Evolutionary conservation across 768 basidiomycete genomes (phyloP).

Genomic region (Mycena maculata): DNA sequence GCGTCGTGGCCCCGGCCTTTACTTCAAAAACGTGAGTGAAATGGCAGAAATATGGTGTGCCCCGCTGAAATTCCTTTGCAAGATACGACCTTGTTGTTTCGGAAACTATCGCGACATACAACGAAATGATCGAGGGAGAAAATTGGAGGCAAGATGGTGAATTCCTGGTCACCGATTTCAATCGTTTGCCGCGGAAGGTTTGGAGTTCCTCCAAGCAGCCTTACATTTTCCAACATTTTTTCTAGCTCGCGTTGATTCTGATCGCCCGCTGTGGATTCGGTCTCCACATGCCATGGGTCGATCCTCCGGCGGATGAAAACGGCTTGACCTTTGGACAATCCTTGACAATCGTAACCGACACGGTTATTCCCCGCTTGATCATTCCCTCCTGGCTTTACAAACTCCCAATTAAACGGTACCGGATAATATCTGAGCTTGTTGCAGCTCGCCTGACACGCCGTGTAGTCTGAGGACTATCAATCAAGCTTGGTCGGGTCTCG

Average conservation of each 20-base stretch:
- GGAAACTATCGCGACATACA: constrained; percentile 13
- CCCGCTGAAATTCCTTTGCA: no score
- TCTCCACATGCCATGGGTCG: constrained; percentile 12
- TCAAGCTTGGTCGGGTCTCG: constrained; percentile 11
- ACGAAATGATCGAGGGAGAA: constrained; percentile 9
- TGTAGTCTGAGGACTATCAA: neutral
- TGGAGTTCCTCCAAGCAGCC: no score
- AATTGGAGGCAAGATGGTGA: neutral
- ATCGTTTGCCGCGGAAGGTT: constrained; percentile 6
- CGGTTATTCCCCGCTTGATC: constrained; percentile 10
- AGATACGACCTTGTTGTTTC: neutral
- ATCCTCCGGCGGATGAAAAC: neutral
- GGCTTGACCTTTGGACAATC: constrained; percentile 9
- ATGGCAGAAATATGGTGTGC: no score
- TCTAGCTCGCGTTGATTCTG: constrained; percentile 10
- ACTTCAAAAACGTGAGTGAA: constrained; percentile 7
- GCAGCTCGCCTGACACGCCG: neutral
- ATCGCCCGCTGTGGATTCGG: constrained; percentile 20
- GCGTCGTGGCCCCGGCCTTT: constrained; percentile 9
- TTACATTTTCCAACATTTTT: neutral
- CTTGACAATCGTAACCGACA: constrained; percentile 6
- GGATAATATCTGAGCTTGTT: neutral
- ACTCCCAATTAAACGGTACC: constrained; percentile 9
- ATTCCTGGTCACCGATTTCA: neutral
- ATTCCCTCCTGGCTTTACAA: constrained; percentile 17